phyloP scores from a whole-genome alignment of 1,139 yeast genomes.

The Suhomyces terraborum region DNA sequence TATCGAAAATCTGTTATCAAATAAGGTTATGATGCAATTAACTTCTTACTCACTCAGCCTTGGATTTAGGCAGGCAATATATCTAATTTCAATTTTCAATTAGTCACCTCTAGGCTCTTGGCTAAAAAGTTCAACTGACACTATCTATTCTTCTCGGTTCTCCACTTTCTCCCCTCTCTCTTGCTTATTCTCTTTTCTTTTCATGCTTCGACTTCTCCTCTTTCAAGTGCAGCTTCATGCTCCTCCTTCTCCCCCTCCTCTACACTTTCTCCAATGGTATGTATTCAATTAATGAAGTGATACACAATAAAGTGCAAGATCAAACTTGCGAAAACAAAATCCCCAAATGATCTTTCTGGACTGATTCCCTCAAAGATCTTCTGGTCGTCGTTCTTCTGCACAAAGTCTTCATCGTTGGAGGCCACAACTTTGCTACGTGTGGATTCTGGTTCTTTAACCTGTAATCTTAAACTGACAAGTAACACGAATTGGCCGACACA shows the following conservation, averaged over 20 bases:
- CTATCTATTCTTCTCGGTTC: no score
- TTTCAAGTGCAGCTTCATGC: no score
- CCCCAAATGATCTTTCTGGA: slow-evolving; percentile 86
- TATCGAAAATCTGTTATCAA: no score
- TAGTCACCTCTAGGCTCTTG: no score
- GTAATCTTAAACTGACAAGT: slow-evolving; percentile 77
- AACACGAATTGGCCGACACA: slow-evolving; percentile 96
- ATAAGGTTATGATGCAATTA: no score
- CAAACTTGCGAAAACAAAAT: slow-evolving; percentile 83
- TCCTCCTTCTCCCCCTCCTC: background rate
- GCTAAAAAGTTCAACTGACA: no score
- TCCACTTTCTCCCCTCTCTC: no score
- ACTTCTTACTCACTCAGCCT: no score
- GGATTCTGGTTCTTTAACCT: slow-evolving; percentile 30
- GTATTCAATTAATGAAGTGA: slow-evolving; percentile 71
- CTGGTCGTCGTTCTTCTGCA: slow-evolving; percentile 12
- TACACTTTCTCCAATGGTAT: background rate
- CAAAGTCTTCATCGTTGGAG: slow-evolving; percentile 20
- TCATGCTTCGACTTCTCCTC: background rate
- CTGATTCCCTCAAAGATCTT: slow-evolving; percentile 53
- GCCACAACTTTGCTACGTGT: no score
- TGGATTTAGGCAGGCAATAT: no score
- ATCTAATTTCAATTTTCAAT: no score
- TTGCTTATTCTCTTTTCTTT: background rate
- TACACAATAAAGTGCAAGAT: slow-evolving; percentile 84